Conservation (phyloP, 2,329 filamentous ascomycete genomes). For the Aspergillus sp. region DNA sequence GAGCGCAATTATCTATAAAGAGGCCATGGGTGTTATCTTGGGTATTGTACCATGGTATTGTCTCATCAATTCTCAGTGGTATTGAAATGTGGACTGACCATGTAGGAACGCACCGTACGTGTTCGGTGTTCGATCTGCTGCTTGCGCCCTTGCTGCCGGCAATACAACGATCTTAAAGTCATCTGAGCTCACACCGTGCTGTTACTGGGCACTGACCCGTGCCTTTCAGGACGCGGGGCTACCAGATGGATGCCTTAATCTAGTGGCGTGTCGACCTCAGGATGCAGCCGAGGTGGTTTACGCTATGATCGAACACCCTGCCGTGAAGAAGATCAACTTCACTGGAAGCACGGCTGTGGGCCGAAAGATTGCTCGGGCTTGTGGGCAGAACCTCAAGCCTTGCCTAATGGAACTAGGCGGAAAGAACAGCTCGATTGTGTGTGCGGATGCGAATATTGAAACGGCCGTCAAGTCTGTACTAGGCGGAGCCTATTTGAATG, state of each 20-base stretch:
- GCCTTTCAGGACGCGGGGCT: slow-evolving; percentile 45
- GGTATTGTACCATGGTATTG: slow-evolving; percentile 68
- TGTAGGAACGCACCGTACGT: slow-evolving; percentile 55
- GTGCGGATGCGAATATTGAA: slow-evolving; percentile 73
- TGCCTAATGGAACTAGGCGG: slow-evolving; percentile 78
- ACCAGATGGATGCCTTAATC: slow-evolving; percentile 44
- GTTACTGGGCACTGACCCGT: slow-evolving; percentile 49
- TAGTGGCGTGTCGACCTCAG: slow-evolving; percentile 32
- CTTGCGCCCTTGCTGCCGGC: slow-evolving; percentile 65
- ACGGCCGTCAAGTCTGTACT: slow-evolving; percentile 50
- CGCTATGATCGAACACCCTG: slow-evolving; percentile 36
- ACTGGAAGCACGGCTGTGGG: slow-evolving; percentile 48
- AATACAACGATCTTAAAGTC: slow-evolving; percentile 57
- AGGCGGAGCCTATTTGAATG: slow-evolving; percentile 35
- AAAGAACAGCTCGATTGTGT: slow-evolving; percentile 75
- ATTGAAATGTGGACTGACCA: not conserved
- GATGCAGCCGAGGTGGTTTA: slow-evolving; percentile 38
- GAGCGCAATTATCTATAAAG: slow-evolving; percentile 53
- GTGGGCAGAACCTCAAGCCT: slow-evolving; percentile 46
- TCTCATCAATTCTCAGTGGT: not conserved
- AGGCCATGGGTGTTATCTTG: slow-evolving; percentile 72
- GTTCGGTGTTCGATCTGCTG: slow-evolving; percentile 51
- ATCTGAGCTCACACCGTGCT: slow-evolving; percentile 2
- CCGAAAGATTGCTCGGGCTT: slow-evolving; percentile 38
- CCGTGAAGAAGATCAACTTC: slow-evolving; percentile 46